Evolutionary conservation across 225 moss, liverwort and hornwort species (phyloP).

Genomic region (Pleurozium schreberi): DNA sequence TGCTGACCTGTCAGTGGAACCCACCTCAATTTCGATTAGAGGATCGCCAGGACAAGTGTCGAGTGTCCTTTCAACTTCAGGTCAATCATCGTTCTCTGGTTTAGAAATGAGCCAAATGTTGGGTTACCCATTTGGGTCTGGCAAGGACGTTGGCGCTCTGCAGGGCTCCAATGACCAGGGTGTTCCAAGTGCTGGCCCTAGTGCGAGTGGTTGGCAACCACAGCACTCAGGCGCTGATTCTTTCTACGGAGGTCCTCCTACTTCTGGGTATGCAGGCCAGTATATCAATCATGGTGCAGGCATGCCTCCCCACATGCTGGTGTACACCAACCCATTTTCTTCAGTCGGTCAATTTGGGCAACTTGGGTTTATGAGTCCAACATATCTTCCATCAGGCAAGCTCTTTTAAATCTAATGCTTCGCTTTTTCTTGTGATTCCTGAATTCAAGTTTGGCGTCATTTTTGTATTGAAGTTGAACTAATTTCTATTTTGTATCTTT

Average conservation of each 20-base stretch:
- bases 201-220: slow-evolving; percentile 84
- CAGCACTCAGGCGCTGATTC: slow-evolving; percentile 92
- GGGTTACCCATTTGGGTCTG: slow-evolving; percentile 68
- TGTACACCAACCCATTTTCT: slow-evolving; percentile 88
- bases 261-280: slow-evolving; percentile 69
- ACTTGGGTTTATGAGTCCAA: slow-evolving; percentile 77
- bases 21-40: slow-evolving; percentile 66
- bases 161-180: slow-evolving; percentile 80
- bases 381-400: slow-evolving; percentile 86
- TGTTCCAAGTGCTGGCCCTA: slow-evolving; percentile 45
- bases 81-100: slow-evolving; percentile 75
- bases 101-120: slow-evolving; percentile 97
- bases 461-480: background rate
- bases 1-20: slow-evolving; percentile 92
- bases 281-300: slow-evolving; percentile 77
- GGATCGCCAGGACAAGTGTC: slow-evolving; percentile 56
- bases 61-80: slow-evolving; percentile 62
- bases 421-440: background rate
- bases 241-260: slow-evolving; percentile 80
- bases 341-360: slow-evolving; percentile 89
- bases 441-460: background rate
- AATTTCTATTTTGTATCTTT: background rate
- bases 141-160: slow-evolving; percentile 56
- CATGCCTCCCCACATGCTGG: slow-evolving; percentile 80
- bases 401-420: background rate